Percentiles rank a stretch among this genome's conserved stretches.
Conservation (phyloP, 225 moss, liverwort and hornwort species). For the Pleurozium schreberi region DNA sequence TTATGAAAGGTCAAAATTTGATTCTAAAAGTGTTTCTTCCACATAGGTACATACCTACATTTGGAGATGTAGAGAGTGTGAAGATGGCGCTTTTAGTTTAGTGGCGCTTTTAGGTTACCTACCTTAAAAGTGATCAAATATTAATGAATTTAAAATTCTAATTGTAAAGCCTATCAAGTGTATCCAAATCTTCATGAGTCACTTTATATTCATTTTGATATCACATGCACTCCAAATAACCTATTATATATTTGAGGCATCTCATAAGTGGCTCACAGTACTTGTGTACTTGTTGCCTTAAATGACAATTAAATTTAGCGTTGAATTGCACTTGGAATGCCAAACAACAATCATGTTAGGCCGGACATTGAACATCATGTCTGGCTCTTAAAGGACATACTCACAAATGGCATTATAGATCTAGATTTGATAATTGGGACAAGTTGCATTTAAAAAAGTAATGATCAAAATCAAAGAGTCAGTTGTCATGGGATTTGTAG, state of each 20-base stretch:
- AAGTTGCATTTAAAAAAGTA: not conserved
- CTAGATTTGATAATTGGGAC: accelerated
- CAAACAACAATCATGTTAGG: not conserved
- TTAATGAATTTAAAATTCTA: too few relatives aligned
- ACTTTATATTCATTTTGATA: not conserved
- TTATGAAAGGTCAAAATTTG: too few relatives aligned
- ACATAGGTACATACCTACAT: too few relatives aligned
- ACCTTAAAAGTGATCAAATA: not conserved
- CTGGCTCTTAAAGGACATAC: not conserved
- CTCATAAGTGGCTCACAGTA: not conserved
- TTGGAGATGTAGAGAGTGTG: too few relatives aligned
- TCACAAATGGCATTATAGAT: not conserved
- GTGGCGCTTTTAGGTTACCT: too few relatives aligned
- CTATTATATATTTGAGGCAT: not conserved
- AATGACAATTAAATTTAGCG: not conserved
- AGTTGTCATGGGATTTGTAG: not conserved
- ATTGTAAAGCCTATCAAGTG: too few relatives aligned
- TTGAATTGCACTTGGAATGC: not conserved
- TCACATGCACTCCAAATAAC: not conserved
- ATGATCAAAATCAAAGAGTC: not conserved
- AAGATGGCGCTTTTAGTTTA: too few relatives aligned
- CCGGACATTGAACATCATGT: not conserved
- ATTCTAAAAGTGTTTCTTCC: too few relatives aligned
- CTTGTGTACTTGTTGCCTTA: not conserved
- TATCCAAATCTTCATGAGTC: not conserved